A percentile compares a stretch with the other conserved stretches of the same genome.
These are phyloP conservation scores for Plasmodium fragile DNA, from an alignment of 169 alveolate genomes.

Conservation along the genomic window DNA sequence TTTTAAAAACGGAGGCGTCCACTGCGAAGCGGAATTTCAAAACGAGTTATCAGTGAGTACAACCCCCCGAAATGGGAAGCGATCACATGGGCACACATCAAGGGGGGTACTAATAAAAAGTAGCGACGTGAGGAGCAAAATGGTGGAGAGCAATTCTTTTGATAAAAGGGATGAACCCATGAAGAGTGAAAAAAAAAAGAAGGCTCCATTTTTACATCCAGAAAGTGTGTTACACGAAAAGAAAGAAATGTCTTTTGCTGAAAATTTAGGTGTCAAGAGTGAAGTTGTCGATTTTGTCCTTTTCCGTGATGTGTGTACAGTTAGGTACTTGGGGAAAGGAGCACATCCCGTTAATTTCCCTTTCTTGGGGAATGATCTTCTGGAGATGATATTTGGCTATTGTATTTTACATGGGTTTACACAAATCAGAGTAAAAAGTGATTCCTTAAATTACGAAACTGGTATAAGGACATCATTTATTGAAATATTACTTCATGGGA, in stretches of 20 bases:
- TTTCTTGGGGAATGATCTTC: conserved; percentile 6
- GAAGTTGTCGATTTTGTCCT: conserved; percentile 9
- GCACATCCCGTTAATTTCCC: conserved; percentile 11
- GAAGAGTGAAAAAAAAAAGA: neutral
- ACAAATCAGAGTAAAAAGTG: neutral
- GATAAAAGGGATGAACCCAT: neutral
- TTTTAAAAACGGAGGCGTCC: neutral
- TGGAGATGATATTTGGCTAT: conserved; percentile 9
- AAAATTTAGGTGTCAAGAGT: neutral
- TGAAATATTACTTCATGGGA: conserved; percentile 23
- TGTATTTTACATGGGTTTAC: conserved; percentile 43
- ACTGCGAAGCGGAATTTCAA: conserved; percentile 33
- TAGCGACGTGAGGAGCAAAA: neutral
- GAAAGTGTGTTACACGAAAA: conserved; percentile 1
- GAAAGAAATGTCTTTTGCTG: neutral
- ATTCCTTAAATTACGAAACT: neutral
- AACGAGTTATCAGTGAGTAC: conserved; percentile 3
- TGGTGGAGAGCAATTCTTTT: neutral
- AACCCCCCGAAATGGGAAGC: neutral
- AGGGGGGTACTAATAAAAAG: neutral
- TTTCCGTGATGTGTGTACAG: neutral
- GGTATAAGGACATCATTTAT: conserved; percentile 5
- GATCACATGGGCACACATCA: neutral
- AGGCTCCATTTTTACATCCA: neutral
- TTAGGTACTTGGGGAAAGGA: neutral